Base-by-base conservation (phyloP, 23 red algal genomes). In the Rhodosorus marinus region DNA sequence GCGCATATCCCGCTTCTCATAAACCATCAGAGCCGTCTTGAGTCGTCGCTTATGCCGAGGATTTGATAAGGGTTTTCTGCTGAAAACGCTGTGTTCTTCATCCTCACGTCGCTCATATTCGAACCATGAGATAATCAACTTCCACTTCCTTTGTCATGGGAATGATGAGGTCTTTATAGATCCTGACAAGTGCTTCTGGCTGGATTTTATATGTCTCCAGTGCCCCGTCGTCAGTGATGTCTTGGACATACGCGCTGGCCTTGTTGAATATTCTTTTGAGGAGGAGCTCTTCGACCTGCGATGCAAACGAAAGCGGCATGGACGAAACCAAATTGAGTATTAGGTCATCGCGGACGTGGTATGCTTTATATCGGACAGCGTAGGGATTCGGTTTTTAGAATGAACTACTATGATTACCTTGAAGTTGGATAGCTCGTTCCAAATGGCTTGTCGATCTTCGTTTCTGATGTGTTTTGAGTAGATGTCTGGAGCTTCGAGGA, bases 111-210 rank as follows among this genome's bases (percentile, higher is more conserved):
- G n/a, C n/a, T n/a, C n/a, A 43, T 43, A 43, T 43, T 11, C 38
- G 38, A 25, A 69, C 53, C 56, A 80, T 29, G 25, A 98, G 55
- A 42, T 98, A 98, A 23, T 70, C 62, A 29, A 98, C 78, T 64
- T 98, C 78, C 25, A 98, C 90, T 51, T 85, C 54, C 47, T 98
- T 98, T 23, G 90, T 98, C 8, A 98, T 68, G 6, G 90, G 90
- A 22, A 98, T 98, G 62, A 98, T 84, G 56, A 70, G 75, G 27
- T 98, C 64, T 21, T 35, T 35, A 62, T 98, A 98, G 29, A 98
- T 69, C 20, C 81, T 38, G 21, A 76, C 62, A 31, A 98, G 74
- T 7, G 36, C 63, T 3, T 29, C 1, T 5, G 83, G 83, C 0
- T 92, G 49, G 6, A 92, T 75, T 34, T 92, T 92, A 41, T 71